A percentile compares a stretch with the other conserved stretches of the same genome.
Conservation (phyloP, 2,329 filamentous ascomycete genomes). For the Monosporascus sp. region DNA sequence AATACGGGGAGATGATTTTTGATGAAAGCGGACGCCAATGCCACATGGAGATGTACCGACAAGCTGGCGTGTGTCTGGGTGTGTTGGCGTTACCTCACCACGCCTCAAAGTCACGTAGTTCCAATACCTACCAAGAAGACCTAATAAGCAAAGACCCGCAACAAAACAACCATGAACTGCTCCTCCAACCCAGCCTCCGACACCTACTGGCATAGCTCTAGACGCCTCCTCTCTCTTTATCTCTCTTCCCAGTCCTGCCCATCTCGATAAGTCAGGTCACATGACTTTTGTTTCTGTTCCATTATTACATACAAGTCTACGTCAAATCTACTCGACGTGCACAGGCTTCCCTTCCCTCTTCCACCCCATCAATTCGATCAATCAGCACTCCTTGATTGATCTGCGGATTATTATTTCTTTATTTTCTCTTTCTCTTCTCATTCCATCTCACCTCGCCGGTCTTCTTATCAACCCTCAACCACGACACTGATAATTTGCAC, state of each 20-base stretch:
- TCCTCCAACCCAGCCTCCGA: background rate
- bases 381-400: conserved; percentile 3
- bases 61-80: background rate
- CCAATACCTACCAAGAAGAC: conserved; percentile 3
- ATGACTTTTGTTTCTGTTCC: background rate
- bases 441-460: background rate
- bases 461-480: background rate
- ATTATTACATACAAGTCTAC: conserved; percentile 1
- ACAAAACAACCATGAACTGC: background rate
- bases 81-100: conserved; percentile 17
- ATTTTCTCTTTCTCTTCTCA: conserved; percentile 7
- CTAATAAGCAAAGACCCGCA: conserved; percentile 1
- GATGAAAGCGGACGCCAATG: conserved; percentile 11
- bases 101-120: conserved; percentile 7
- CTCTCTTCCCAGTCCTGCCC: background rate
- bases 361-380: conserved; percentile 6
- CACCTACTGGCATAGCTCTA: background rate
- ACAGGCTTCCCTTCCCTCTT: conserved; percentile 17
- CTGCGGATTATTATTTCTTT: conserved; percentile 10
- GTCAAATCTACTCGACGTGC: conserved; percentile 9
- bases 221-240: background rate
- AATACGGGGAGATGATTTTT: conserved; percentile 1
- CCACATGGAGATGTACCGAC: background rate
- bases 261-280: background rate
- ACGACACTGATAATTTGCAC: background rate